Conservation (phyloP, 202 grass and related monocot genomes). For the Saccharum hybrid region DNA sequence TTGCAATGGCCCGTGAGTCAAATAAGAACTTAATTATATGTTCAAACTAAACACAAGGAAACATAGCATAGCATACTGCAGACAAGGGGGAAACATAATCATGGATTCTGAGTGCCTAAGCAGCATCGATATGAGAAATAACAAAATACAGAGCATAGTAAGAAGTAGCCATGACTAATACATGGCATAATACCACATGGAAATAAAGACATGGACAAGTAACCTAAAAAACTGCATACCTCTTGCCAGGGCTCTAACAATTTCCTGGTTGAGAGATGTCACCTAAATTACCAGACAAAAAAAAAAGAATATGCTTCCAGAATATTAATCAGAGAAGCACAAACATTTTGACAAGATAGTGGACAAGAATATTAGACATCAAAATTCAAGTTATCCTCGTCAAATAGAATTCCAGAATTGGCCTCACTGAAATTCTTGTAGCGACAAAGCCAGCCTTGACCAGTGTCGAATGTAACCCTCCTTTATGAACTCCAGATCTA, state of each 20-base stretch:
- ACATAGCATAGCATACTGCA: slow-evolving; percentile 9
- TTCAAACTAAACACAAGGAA: slow-evolving; percentile 32
- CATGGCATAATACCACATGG: not conserved
- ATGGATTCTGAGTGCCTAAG: slow-evolving; percentile 20
- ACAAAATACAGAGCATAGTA: not conserved
- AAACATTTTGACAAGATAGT: not conserved
- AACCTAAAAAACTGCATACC: slow-evolving; percentile 48
- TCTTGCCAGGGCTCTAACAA: slow-evolving; percentile 91
- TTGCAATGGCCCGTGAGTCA: not conserved
- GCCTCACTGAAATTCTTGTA: slow-evolving; percentile 92
- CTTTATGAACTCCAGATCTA: slow-evolving; percentile 90
- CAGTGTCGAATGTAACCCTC: slow-evolving; percentile 72
- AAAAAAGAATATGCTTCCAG: slow-evolving; percentile 30
- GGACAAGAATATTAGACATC: not conserved
- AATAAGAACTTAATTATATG: slow-evolving; percentile 4
- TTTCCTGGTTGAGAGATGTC: slow-evolving; percentile 96
- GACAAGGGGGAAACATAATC: slow-evolving; percentile 25
- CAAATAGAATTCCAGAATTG: not conserved
- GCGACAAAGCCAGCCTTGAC: slow-evolving; percentile 95
- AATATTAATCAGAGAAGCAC: slow-evolving; percentile 27
- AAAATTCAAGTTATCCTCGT: slow-evolving; percentile 23
- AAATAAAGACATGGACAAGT: slow-evolving; percentile 22
- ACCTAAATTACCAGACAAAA: slow-evolving; percentile 58
- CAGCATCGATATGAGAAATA: slow-evolving; percentile 4
- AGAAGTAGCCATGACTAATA: not conserved